phyloP scores from a whole-genome alignment of 1,284 basidiomycete genomes.

The Ganoderma boninense region DNA sequence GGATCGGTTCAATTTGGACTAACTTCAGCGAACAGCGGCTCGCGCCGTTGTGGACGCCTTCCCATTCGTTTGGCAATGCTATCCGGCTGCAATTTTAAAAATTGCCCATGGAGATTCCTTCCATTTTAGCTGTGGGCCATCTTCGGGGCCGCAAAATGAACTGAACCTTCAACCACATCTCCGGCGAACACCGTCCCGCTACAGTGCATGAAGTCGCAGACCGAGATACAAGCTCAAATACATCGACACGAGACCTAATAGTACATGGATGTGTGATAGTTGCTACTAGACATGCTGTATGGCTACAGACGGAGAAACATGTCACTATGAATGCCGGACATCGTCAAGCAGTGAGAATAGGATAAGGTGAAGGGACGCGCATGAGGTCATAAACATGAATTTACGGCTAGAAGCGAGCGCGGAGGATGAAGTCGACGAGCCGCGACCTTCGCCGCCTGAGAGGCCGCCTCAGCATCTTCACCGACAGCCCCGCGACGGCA shows the following conservation, averaged over 20 bases:
- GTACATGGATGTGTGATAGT: not conserved
- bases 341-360: not conserved
- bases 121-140: not conserved
- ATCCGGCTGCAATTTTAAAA: not conserved
- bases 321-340: not conserved
- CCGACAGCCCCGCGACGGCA: not conserved
- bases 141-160: not conserved
- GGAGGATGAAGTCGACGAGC: not conserved
- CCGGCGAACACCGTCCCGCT: not conserved
- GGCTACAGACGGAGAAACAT: not conserved
- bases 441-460: not conserved
- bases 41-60: not conserved
- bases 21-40: not conserved
- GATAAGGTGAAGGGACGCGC: not conserved
- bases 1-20: not conserved
- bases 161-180: not conserved
- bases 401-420: not conserved
- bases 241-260: not conserved
- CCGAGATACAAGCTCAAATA: not conserved
- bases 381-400: not conserved
- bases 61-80: not conserved
- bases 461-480: constrained; percentile 1
- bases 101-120: not conserved
- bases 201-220: not conserved
- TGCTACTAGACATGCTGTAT: not conserved